phyloP scores from a whole-genome alignment of 2,329 filamentous ascomycete genomes.

The Colletotrichum sp. region DNA sequence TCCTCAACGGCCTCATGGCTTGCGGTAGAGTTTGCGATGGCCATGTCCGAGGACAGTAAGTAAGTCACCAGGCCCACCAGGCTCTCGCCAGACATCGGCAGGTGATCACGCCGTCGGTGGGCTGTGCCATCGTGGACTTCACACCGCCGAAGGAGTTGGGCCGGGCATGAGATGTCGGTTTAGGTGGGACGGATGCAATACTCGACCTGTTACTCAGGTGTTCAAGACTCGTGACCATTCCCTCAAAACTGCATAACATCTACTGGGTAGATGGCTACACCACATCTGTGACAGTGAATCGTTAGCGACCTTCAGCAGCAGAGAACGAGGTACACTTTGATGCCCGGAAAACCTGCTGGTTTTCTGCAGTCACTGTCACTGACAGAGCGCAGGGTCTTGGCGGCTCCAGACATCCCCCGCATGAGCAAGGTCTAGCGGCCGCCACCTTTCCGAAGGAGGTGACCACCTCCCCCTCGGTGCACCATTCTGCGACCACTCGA shows the following conservation, averaged over 20 bases:
- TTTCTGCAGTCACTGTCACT: neutral
- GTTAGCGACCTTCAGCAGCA: neutral
- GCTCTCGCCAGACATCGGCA: neutral
- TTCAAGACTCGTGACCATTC: neutral
- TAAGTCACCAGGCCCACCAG: constrained; percentile 10
- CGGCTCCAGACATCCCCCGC: constrained; percentile 10
- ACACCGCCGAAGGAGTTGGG: neutral
- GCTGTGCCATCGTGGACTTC: constrained; percentile 3
- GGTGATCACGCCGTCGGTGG: constrained; percentile 7
- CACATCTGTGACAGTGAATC: neutral
- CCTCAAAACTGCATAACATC: neutral
- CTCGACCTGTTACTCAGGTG: neutral
- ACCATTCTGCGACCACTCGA: constrained; percentile 16
- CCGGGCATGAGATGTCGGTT: neutral
- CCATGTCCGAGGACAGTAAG: neutral
- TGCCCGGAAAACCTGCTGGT: neutral
- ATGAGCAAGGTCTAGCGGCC: constrained; percentile 1
- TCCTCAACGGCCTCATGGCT: neutral
- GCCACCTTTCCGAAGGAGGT: neutral
- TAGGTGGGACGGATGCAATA: neutral
- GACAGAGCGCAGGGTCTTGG: constrained; percentile 18
- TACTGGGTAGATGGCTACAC: neutral
- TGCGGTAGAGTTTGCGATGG: neutral
- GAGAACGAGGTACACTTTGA: neutral
- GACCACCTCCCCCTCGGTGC: neutral